Conservation (phyloP, 2,329 filamentous ascomycete genomes). For the Uncinocarpus reesii region DNA sequence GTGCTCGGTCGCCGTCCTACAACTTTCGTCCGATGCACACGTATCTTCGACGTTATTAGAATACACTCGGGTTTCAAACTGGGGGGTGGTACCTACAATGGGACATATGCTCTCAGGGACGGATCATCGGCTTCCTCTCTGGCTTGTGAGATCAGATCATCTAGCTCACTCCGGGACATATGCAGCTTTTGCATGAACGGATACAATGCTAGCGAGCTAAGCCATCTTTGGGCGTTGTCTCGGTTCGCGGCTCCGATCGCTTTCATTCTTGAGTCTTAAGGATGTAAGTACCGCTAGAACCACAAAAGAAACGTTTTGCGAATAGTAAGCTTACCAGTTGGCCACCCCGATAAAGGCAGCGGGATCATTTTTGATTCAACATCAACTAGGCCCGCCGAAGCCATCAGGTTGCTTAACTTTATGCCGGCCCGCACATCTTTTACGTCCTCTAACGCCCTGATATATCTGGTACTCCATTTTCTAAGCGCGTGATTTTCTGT, state of each 20-base stretch:
- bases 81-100: slow-evolving; percentile 28
- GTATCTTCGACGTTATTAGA: slow-evolving; percentile 28
- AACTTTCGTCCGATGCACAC: slow-evolving; percentile 36
- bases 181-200: slow-evolving; percentile 36
- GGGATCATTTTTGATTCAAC: slow-evolving; percentile 56
- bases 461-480: slow-evolving; percentile 56
- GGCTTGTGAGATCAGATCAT: slow-evolving; percentile 30
- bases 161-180: slow-evolving; percentile 34
- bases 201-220: slow-evolving; percentile 36
- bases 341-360: slow-evolving; percentile 61
- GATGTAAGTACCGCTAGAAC: slow-evolving; percentile 18
- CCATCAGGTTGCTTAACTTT: slow-evolving; percentile 50
- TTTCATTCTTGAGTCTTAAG: slow-evolving; percentile 33
- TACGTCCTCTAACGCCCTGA: slow-evolving; percentile 49
- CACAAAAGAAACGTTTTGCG: neutral
- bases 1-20: slow-evolving; percentile 7
- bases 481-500: slow-evolving; percentile 55
- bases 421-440: slow-evolving; percentile 59
- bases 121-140: slow-evolving; percentile 30
- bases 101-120: slow-evolving; percentile 37
- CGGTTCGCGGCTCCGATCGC: slow-evolving; percentile 35
- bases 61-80: neutral
- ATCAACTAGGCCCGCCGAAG: slow-evolving; percentile 55
- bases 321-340: slow-evolving; percentile 47
- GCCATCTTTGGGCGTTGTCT: slow-evolving; percentile 29